Conservation (phyloP, 2,329 filamentous ascomycete genomes). For the Emmonsiellopsis sp. region DNA sequence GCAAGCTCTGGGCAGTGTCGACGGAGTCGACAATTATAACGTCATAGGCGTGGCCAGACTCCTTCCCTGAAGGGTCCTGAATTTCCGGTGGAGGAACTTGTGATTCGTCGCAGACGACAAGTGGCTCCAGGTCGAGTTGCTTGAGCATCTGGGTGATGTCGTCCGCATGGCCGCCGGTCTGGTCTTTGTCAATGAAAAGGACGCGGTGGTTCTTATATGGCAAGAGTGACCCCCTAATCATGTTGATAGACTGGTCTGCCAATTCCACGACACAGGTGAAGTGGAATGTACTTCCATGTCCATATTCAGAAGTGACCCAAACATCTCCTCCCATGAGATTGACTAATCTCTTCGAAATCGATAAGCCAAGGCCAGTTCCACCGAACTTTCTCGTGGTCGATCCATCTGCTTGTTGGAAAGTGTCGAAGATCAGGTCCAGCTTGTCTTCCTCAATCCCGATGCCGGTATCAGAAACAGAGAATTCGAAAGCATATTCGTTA, state of each 20-base stretch:
- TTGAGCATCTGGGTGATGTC: slow-evolving; percentile 70
- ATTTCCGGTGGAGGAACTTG: slow-evolving; percentile 50
- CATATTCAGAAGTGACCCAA: slow-evolving; percentile 89
- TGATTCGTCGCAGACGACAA: slow-evolving; percentile 70
- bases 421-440: slow-evolving; percentile 94
- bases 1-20: slow-evolving; percentile 73
- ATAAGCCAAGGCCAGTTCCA: slow-evolving; percentile 84
- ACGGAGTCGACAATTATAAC: slow-evolving; percentile 94
- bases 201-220: slow-evolving; percentile 92
- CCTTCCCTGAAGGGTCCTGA: slow-evolving; percentile 40
- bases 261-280: slow-evolving; percentile 90
- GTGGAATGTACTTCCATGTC: slow-evolving; percentile 87
- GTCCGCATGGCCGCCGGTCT: slow-evolving; percentile 56
- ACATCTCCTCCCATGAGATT: slow-evolving; percentile 94
- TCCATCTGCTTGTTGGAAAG: slow-evolving; percentile 95
- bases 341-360: slow-evolving; percentile 89
- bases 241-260: slow-evolving; percentile 65
- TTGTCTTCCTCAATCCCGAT: slow-evolving; percentile 96
- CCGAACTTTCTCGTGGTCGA: slow-evolving; percentile 95
- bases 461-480: slow-evolving; percentile 89
- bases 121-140: slow-evolving; percentile 67
- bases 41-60: slow-evolving; percentile 61
- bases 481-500: slow-evolving; percentile 87
- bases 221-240: slow-evolving; percentile 65
- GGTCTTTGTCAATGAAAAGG: slow-evolving; percentile 86